Base-by-base conservation (phyloP, 1,139 yeast genomes). In the Wickerhamomyces sp. region DNA sequence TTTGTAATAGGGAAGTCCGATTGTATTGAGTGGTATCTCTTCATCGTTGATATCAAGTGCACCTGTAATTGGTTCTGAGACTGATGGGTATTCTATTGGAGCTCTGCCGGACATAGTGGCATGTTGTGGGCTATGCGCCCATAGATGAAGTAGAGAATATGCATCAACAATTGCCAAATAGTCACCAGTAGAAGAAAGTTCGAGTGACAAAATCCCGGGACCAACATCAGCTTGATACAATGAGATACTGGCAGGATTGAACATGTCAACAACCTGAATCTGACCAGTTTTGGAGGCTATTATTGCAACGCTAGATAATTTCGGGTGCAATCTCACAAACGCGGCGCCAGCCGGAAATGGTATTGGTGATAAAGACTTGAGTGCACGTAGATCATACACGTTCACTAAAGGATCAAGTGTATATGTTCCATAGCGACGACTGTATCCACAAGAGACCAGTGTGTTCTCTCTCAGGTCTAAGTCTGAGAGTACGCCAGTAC, bases 311-410 rank as follows among this genome's bases (percentile, higher is more conserved):
- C 89, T 86, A 11, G 97, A 86, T 47, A 90, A 65, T 51, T 86
- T 86, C 5, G 98, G 97, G 65, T 91, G 98, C 52, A 91, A 74
- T 43, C 85, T 75, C 1, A 86, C 94, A 61, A 78, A 85, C 7
- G 88, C 76, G 1, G 98, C 97, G 6, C 98, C 98, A 0, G 90
- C 84, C 0, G 95, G 88, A 62, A 90, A 90, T 2, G 96, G 82
- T 5, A 91, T 72, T 2, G 98, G 97, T 0, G 95, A 73, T 45
- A 85, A 65, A 2, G 93, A 76, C 48, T 79, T 76, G 79, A 88
- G 73, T 53, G 81, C 78, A 50, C 95, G 74, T 34, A 89, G 65
- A 62, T 93, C 99, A 63, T 79, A 90, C 18, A 89, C 81, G 53
- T 84, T 84, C 27, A 93, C 93, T 54, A 91, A 73, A 0, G 96